Evolutionary conservation across 2,329 filamentous ascomycete species (phyloP).

Genomic region (Aureobasidium sp.): DNA sequence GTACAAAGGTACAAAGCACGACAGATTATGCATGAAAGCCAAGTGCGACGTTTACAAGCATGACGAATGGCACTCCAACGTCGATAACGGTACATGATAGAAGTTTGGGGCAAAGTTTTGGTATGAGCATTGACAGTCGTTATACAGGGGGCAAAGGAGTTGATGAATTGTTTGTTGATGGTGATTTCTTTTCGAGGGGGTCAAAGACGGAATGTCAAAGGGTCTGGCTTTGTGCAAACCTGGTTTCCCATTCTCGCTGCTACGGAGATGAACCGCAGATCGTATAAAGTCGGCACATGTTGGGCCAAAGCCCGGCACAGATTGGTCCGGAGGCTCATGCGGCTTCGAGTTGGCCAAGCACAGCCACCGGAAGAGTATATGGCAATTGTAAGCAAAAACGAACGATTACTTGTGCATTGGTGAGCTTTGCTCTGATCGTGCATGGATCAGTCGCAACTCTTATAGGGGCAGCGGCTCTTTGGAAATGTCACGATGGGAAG

Average conservation of each 20-base stretch:
- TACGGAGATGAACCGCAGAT: constrained; percentile 1
- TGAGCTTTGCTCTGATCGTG: not conserved
- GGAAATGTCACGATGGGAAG: not conserved
- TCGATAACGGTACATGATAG: not conserved
- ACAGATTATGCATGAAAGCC: not conserved
- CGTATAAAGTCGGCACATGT: not conserved
- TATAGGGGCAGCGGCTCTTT: not conserved
- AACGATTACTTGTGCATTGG: not conserved
- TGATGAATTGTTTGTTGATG: not conserved
- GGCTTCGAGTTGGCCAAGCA: not conserved
- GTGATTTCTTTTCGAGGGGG: not conserved
- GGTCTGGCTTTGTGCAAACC: not conserved
- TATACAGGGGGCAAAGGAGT: constrained; percentile 9
- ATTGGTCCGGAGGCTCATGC: not conserved
- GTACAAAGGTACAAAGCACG: not conserved
- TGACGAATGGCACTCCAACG: constrained; percentile 4
- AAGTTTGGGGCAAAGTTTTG: not conserved
- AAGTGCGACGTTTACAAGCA: not conserved
- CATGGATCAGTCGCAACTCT: not conserved
- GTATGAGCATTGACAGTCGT: not conserved
- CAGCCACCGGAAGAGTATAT: not conserved
- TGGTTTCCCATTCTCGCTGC: not conserved
- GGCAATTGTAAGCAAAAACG: not conserved
- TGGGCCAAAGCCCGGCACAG: not conserved
- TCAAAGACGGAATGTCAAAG: not conserved